Conservation (phyloP, 805 yeast species). For the Yarrowia phangngaensis region DNA sequence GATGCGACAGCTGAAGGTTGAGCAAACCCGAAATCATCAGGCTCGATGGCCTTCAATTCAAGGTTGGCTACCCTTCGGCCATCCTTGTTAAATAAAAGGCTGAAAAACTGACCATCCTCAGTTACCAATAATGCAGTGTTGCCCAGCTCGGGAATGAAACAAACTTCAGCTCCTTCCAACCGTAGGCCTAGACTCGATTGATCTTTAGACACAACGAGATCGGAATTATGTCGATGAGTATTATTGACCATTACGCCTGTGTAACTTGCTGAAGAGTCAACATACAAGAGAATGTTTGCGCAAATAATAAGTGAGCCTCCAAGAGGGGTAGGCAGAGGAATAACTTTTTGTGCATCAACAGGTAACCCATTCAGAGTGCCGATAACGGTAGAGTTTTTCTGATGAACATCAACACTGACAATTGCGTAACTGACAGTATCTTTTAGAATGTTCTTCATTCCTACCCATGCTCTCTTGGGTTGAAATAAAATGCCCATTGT, state of each 20-base stretch:
- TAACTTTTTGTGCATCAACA: slow-evolving; percentile 61
- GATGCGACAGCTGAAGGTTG: slow-evolving; percentile 16
- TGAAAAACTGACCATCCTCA: slow-evolving; percentile 46
- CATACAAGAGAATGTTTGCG: slow-evolving; percentile 68
- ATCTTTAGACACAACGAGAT: slow-evolving; percentile 44
- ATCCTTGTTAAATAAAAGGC: slow-evolving; percentile 41
- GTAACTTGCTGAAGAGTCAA: slow-evolving; percentile 71
- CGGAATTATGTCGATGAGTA: slow-evolving; percentile 46
- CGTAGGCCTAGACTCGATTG: slow-evolving; percentile 50
- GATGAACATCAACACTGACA: slow-evolving; percentile 60
- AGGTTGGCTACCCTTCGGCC: slow-evolving; percentile 39
- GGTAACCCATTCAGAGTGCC: slow-evolving; percentile 64
- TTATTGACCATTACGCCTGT: slow-evolving; percentile 61
- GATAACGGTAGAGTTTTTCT: slow-evolving; percentile 60
- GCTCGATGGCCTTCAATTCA: slow-evolving; percentile 9
- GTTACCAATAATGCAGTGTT: slow-evolving; percentile 43
- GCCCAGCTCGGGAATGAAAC: slow-evolving; percentile 22
- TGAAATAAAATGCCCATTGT: slow-evolving; percentile 67
- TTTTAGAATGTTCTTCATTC: slow-evolving; percentile 55
- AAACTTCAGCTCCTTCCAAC: slow-evolving; percentile 49
- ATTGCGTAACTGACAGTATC: slow-evolving; percentile 63
- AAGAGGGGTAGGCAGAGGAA: slow-evolving; percentile 62
- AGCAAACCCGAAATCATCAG: slow-evolving; percentile 12
- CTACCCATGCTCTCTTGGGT: slow-evolving; percentile 71
- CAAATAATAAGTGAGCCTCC: slow-evolving; percentile 71